Base-by-base conservation (phyloP, 2,329 filamentous ascomycete genomes). In the Claviceps maximensis region DNA sequence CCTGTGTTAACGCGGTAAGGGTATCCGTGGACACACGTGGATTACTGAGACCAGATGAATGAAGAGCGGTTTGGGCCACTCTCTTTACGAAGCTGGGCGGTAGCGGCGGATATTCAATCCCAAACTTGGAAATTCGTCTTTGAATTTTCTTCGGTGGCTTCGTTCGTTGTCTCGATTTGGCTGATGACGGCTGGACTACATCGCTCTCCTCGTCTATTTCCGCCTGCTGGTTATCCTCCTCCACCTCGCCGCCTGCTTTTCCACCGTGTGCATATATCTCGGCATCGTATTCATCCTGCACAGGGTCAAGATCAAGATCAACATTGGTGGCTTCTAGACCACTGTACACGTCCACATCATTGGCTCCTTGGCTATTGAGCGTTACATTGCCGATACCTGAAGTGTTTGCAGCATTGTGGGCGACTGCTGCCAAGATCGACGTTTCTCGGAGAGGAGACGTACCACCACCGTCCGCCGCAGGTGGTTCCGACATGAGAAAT, bases 71-170 rank as follows among this genome's bases (percentile, higher is more conserved):
- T 36, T 83, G 83, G 8, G 84, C 84, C 2, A 89, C 69, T 57
- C 81, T 76, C 67, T 90, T 91, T 50, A 95, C 82, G 21, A 90
- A 80, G 0, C 80, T 76, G 1, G 78, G 70, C 2, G 89, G 87
- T 44, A 95, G 71, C 1, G 84, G 82, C 1, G 87, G 86, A 58
- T 90, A 89, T 56, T 84, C 79, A 49, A 86, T 81, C 27, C 87
- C 87, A 62, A 89, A 75, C 49, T 78, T 78, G 0, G 89, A 94
- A 48, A 81, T 58, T 13, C 66, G 63, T 59, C 76, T 77, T 55
- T 63, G 68, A 55, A 66, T 69, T 54, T 65, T 67, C 44, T 57
- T 56, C 15, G 59, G n/a, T n/a, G n/a, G 51, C 23, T 58, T 61
- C 12, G 59, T 55, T 21, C 41, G 29, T 47, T 44, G 36, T 12